A percentile compares a stretch with the other conserved stretches of the same genome.
Evolutionary conservation across 1,284 basidiomycete genomes (phyloP).

Genomic region (Lentinus polychrous): DNA sequence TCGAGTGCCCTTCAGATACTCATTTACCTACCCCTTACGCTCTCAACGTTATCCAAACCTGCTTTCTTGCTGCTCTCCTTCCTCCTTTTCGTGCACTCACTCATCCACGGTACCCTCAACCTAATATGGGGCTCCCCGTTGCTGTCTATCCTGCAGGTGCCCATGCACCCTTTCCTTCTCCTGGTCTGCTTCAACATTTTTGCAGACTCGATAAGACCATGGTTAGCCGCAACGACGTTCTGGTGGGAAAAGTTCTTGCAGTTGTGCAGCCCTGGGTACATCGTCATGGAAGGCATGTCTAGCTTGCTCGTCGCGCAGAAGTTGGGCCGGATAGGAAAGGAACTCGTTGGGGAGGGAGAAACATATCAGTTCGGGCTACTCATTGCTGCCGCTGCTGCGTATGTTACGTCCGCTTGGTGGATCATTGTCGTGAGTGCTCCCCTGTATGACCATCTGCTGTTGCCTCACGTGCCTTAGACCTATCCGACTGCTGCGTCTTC

Average conservation of each 20-base stretch:
- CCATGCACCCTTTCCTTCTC: conserved; percentile 74
- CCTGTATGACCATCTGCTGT: conserved; percentile 11
- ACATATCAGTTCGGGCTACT: conserved; percentile 68
- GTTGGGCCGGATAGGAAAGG: conserved; percentile 67
- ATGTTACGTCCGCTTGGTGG: conserved; percentile 76
- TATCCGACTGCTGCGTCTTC: conserved; percentile 77
- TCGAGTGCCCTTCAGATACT: conserved; percentile 76
- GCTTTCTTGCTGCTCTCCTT: conserved; percentile 79
- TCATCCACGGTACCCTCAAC: conserved; percentile 69
- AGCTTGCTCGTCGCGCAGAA: conserved; percentile 77
- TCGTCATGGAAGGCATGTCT: conserved; percentile 77
- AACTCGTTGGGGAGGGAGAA: conserved; percentile 63
- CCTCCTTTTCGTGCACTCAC: conserved; percentile 65
- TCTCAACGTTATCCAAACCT: conserved; percentile 71
- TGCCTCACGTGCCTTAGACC: conserved; percentile 34
- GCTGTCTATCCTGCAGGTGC: conserved; percentile 70
- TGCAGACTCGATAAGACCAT: conserved; percentile 49
- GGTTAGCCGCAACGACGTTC: conserved; percentile 45
- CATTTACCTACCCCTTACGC: conserved; percentile 75
- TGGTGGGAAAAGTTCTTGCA: conserved; percentile 72
- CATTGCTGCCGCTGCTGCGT: conserved; percentile 65
- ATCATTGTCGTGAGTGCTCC: conserved; percentile 57
- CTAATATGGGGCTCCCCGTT: conserved; percentile 59
- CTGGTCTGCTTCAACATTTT: conserved; percentile 78
- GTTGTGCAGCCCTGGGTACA: conserved; percentile 70